Percentiles rank a stretch among this genome's conserved stretches.
Evolutionary conservation across 2,329 filamentous ascomycete genomes (phyloP).

Genomic region (Calonectria pauciramosa): DNA sequence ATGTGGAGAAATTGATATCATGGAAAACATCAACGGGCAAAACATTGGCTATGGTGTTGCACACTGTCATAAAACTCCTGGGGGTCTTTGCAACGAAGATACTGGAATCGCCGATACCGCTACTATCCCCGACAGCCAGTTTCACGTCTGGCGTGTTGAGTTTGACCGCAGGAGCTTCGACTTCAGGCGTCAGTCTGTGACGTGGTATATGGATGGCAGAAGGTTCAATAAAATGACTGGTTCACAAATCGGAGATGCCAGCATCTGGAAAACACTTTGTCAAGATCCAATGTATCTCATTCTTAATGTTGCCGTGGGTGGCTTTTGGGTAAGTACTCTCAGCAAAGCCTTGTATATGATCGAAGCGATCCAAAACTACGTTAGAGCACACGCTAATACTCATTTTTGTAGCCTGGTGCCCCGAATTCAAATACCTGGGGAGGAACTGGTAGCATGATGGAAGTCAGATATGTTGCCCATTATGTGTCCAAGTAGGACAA

Average conservation of each 20-base stretch:
- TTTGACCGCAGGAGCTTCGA: conserved; percentile 62
- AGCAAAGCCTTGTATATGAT: not conserved
- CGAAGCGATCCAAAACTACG: not conserved
- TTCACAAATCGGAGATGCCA: conserved; percentile 57
- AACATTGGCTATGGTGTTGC: conserved; percentile 62
- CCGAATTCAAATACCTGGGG: conserved; percentile 61
- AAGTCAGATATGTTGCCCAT: conserved; percentile 61
- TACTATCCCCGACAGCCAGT: conserved; percentile 55
- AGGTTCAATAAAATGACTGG: conserved; percentile 61
- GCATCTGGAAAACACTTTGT: conserved; percentile 63
- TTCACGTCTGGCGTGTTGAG: conserved; percentile 64
- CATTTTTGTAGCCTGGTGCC: conserved; percentile 58
- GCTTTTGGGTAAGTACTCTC: conserved; percentile 61
- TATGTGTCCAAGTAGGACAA: conserved; percentile 30
- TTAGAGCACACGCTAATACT: conserved; percentile 3
- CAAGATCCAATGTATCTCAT: conserved; percentile 66
- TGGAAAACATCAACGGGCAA: conserved; percentile 68
- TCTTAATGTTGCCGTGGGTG: conserved; percentile 69
- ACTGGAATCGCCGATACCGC: conserved; percentile 55
- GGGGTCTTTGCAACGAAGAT: conserved; percentile 66
- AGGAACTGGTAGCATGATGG: conserved; percentile 60
- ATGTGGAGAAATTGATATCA: conserved; percentile 70
- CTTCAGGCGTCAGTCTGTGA: conserved; percentile 63
- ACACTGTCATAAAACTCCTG: conserved; percentile 63
- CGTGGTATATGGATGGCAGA: conserved; percentile 63